Base-by-base conservation (phyloP, 345 rosid species). In the Ceriops decandra region DNA sequence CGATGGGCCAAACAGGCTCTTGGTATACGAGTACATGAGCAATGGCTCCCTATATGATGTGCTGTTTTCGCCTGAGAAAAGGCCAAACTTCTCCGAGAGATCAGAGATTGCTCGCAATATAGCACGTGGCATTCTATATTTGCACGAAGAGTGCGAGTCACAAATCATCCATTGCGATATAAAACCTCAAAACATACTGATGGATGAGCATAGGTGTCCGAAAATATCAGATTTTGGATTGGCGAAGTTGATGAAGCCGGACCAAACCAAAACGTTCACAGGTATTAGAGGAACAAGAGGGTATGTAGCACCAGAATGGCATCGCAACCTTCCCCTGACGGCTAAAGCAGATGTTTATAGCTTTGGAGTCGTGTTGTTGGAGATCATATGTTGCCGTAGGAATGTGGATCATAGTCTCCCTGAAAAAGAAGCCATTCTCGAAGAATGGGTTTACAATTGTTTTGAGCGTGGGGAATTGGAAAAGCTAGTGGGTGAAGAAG, bases 81-180 rank as follows among this genome's bases (percentile, higher is more conserved):
- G 57, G 5, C 75, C 69, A 19, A 52, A 22, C 7, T 72, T 76
- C 70, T 26, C 30, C 2, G 73, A 74, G 49, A 68, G 75, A 52
- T 16, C 70, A 61, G 57, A 68, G 20, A 68, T 74, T 5, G 77
- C 76, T 22, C 49, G 81, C 1, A 64, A 59, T 24, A 58, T 81
- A 47, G 84, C 81, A 4, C 68, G 74, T 19, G 81, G 81, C 0
- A 60, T 81, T 32, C 62, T 68, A 7, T 75, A 67, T 52, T 63
- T 67, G 2, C 80, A 75, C 1, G 80, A 78, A 54, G 80, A 72
- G 51, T 75, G 80, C 1, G 57, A 75, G 53, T 67, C 77, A 0
- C 78, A 69, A 36, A 78, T 81, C 70, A 74, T 77, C 63, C 79
- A 71, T 42, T 81, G 79, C 9, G 77, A 77, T 36, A 72, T 81